Evolutionary conservation across 148 eudicot genomes (phyloP).

Genomic region (Dysphania ambrosioides): DNA sequence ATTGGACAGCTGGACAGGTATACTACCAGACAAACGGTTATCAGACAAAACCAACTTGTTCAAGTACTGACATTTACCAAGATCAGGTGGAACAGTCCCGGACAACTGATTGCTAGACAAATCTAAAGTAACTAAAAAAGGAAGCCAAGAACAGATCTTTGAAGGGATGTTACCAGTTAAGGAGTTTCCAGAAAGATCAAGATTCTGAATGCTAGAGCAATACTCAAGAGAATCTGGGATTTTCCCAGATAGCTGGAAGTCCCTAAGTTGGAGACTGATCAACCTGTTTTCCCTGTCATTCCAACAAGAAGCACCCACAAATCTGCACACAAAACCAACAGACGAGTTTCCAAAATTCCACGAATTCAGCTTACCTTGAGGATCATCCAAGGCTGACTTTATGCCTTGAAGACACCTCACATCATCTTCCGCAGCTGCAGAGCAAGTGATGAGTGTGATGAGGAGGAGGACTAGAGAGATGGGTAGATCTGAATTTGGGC

Average conservation of each 20-base stretch:
- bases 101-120: constrained; percentile 54
- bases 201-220: constrained; percentile 49
- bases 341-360: constrained; percentile 60
- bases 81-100: constrained; percentile 54
- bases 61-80: constrained; percentile 58
- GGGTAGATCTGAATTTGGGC: constrained; percentile 18
- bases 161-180: constrained; percentile 58
- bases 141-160: constrained; percentile 61
- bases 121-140: constrained; percentile 59
- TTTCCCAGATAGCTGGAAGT: constrained; percentile 43
- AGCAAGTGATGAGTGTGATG: background rate
- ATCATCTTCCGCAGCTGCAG: constrained; percentile 48
- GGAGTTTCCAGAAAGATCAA: constrained; percentile 67
- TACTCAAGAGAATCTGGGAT: constrained; percentile 48
- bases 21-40: constrained; percentile 52
- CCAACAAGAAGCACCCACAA: constrained; percentile 68
- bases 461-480: background rate
- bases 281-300: constrained; percentile 67
- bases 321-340: constrained; percentile 53
- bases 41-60: constrained; percentile 44
- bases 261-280: constrained; percentile 40
- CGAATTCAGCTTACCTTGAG: constrained; percentile 31
- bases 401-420: constrained; percentile 54
- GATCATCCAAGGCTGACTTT: constrained; percentile 38
- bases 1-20: constrained; percentile 52